A percentile compares a stretch with the other conserved stretches of the same genome.
These are phyloP conservation scores for Melaleuca alternifolia DNA, from an alignment of 345 rosid genomes.

Conservation along the genomic window DNA sequence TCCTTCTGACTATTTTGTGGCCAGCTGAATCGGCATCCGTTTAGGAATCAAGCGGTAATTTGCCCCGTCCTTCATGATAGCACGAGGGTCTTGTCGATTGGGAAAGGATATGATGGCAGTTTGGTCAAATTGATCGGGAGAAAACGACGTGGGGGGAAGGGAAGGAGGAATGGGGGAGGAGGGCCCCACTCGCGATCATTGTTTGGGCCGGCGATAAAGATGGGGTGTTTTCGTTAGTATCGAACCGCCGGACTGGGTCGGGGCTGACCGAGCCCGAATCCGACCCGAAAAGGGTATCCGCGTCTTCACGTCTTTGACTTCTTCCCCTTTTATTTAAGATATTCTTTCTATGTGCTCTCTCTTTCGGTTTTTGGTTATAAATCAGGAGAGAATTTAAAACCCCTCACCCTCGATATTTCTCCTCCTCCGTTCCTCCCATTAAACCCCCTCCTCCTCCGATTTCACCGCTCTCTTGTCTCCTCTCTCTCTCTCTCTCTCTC, in stretches of 20 bases:
- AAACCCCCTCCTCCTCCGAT: constrained; percentile 12
- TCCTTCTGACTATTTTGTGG: accelerated
- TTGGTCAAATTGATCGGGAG: background rate
- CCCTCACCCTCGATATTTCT: background rate
- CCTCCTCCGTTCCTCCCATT: background rate
- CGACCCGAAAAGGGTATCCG: background rate
- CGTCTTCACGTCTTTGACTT: constrained; percentile 10
- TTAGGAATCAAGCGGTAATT: background rate
- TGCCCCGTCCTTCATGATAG: background rate
- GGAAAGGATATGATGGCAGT: background rate
- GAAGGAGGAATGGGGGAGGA: accelerated
- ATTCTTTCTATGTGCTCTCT: background rate
- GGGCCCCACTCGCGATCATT: background rate
- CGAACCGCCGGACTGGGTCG: background rate
- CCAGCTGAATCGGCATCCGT: background rate
- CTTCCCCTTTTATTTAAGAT: background rate
- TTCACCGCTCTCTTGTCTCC: background rate
- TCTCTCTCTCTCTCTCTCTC: background rate
- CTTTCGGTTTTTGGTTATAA: background rate
- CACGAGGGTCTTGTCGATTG: no score
- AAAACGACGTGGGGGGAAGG: background rate
- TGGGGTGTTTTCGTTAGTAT: background rate
- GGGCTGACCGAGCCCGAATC: background rate
- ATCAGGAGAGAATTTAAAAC: background rate
- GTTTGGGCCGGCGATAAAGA: background rate